These are phyloP conservation scores for Termitomyces sp. DNA, from an alignment of 768 basidiomycete species.

Conservation along the genomic window DNA sequence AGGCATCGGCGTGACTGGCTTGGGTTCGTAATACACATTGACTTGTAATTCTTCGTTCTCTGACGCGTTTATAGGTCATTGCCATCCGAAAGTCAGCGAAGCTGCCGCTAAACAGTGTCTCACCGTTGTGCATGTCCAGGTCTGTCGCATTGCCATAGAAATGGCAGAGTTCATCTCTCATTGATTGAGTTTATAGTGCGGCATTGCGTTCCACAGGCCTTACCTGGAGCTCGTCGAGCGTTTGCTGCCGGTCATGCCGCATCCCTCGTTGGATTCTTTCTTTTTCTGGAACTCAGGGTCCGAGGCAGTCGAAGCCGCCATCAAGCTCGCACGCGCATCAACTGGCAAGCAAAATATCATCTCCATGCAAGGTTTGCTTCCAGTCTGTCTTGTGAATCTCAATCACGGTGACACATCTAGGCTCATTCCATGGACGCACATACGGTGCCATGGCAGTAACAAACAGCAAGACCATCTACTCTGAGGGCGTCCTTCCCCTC, in stretches of 20 bases:
- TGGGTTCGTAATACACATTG: conserved; percentile 41
- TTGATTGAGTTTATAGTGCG: conserved; percentile 46
- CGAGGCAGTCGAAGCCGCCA: conserved; percentile 84
- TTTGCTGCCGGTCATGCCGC: conserved; percentile 84
- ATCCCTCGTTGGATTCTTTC: conserved; percentile 88
- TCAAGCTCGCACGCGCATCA: conserved; percentile 78
- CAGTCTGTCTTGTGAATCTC: not conserved
- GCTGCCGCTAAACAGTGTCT: conserved; percentile 88
- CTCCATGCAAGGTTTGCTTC: conserved; percentile 68
- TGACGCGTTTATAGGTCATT: conserved; percentile 54
- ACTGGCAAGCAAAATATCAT: conserved; percentile 88
- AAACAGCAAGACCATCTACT: conserved; percentile 91
- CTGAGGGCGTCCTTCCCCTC: conserved; percentile 68
- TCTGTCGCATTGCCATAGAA: conserved; percentile 20
- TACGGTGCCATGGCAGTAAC: conserved; percentile 92
- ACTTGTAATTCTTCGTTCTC: not conserved
- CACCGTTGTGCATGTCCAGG: conserved; percentile 75
- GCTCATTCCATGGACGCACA: conserved; percentile 89
- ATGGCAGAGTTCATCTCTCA: not conserved
- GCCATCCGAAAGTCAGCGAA: conserved; percentile 78
- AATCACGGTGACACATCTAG: conserved; percentile 20
- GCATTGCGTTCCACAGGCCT: conserved; percentile 82
- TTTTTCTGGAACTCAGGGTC: conserved; percentile 98
- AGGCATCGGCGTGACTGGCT: conserved; percentile 83
- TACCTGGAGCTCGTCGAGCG: conserved; percentile 84